Conservation (phyloP, 2,329 filamentous ascomycete genomes). For the Mariannaea sp. region DNA sequence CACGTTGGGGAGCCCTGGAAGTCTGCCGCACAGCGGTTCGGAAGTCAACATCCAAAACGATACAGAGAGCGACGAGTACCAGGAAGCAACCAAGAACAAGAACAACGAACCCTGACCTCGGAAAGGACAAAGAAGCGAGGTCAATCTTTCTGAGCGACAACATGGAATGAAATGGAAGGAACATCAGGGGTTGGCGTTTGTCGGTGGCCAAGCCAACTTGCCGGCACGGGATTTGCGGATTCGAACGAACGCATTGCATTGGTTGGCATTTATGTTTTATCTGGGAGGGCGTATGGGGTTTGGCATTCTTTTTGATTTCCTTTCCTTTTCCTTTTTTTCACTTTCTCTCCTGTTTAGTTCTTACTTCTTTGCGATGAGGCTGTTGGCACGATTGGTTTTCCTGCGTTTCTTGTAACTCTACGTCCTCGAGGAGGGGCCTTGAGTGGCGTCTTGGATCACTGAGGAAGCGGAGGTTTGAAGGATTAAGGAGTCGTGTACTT, state of each 20-base stretch:
- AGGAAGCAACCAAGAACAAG: no score
- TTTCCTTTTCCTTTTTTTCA: slow-evolving; percentile 1
- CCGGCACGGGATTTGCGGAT: slow-evolving; percentile 20
- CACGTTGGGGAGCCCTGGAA: no score
- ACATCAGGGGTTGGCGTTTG: slow-evolving; percentile 36
- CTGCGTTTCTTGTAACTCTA: slow-evolving; percentile 28
- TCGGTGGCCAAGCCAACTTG: slow-evolving; percentile 21
- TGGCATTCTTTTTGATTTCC: slow-evolving; percentile 10
- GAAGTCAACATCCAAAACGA: neutral
- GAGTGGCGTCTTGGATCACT: slow-evolving; percentile 21
- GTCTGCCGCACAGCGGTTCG: neutral
- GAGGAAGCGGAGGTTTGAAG: slow-evolving; percentile 16
- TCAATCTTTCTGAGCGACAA: neutral
- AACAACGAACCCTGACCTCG: no score
- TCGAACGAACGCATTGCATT: slow-evolving; percentile 30
- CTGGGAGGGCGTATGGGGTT: slow-evolving; percentile 32
- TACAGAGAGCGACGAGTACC: no score
- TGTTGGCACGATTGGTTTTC: slow-evolving; percentile 8
- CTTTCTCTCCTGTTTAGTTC: slow-evolving; percentile 4
- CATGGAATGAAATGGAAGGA: slow-evolving; percentile 21
- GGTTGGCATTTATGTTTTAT: slow-evolving; percentile 33
- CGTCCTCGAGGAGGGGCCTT: slow-evolving; percentile 12
- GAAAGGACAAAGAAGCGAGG: neutral
- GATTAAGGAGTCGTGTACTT: slow-evolving; percentile 33
- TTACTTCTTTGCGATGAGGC: slow-evolving; percentile 8